A percentile compares a stretch with the other conserved stretches of the same genome.
These are phyloP conservation scores for Onygenales sp. DNA, from an alignment of 2,329 filamentous ascomycete species.

Conservation along the genomic window DNA sequence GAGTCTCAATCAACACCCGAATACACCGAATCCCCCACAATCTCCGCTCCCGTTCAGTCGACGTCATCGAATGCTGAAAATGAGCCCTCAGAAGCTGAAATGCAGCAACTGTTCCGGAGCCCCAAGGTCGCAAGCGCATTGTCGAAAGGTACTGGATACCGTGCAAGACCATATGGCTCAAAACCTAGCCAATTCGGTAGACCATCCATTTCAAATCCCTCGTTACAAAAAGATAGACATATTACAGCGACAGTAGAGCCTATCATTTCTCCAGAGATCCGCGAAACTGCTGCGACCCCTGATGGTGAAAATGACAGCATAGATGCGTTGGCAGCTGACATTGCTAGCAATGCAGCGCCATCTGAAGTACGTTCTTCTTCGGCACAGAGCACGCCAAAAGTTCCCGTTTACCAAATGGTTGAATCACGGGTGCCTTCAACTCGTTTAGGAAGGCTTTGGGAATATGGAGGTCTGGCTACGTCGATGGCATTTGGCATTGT, in stretches of 20 bases:
- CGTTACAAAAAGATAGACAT: neutral
- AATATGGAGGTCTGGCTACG: conserved; percentile 85
- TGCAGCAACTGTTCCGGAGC: conserved; percentile 54
- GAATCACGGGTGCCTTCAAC: conserved; percentile 89
- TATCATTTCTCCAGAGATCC: neutral
- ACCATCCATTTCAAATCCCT: neutral
- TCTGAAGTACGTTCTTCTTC: neutral
- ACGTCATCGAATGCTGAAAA: conserved; percentile 19
- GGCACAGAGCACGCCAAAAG: conserved; percentile 9
- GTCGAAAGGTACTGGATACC: conserved; percentile 30
- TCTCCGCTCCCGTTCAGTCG: neutral
- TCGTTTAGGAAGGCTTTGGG: conserved; percentile 79
- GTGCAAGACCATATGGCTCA: conserved; percentile 9
- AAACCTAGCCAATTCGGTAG: neutral
- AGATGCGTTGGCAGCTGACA: conserved; percentile 37
- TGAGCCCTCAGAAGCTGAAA: conserved; percentile 47
- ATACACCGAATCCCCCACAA: neutral
- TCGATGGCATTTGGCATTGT: conserved; percentile 93
- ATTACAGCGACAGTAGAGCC: neutral
- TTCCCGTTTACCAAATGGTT: conserved; percentile 54
- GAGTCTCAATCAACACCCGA: neutral
- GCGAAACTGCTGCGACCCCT: neutral
- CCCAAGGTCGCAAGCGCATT: conserved; percentile 48
- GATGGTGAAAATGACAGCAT: conserved; percentile 27
- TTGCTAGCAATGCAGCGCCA: conserved; percentile 31